Base-by-base conservation (phyloP, 768 basidiomycete species). In the Lactarius sanguifluus region DNA sequence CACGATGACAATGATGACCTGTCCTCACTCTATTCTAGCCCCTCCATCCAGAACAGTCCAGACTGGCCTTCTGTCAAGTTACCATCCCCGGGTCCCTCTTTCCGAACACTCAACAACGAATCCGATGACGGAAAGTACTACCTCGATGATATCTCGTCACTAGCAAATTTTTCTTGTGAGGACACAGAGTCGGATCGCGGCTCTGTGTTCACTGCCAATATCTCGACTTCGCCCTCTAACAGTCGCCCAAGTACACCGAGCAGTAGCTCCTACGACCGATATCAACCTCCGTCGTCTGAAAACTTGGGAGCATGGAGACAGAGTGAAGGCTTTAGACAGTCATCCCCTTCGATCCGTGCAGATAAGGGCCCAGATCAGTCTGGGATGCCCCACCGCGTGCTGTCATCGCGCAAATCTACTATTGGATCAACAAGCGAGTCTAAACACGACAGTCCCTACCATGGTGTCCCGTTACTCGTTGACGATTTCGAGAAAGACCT, bases 201-300 rank as follows among this genome's bases (percentile, higher is more conserved):
- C 13, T 52, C 50, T 28, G 50, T 52, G 23, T 52, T 52, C 23
- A 52, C 13, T 52, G 25, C 25, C 50, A 25, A 52, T 13, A 52
- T 52, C 52, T 69, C 65, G 65, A 59, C 80, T 79, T 85, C 83
- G 74, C 79, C 82, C 67, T 76, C 81, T 70, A 79, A 81, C 59
- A 86, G 82, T 77, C 85, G 85, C 69, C 83, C 87, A 20, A 77
- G 82, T 40, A 87, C 84, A 13, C 84, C 89, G 61, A 81, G 81
- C 72, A 78, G 79, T 70, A 57, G 55, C 18, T 81, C 83, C 63
- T 77, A 73, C 71, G 80, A 78, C 68, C 77, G 80, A 69, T 77
- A 77, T 74, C 81, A 80, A 32, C 80, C 82, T 38, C 85, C 84
- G 64, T 82, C 84, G 64, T 85, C 83, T 34, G 83, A 84, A 59